Base-by-base conservation (phyloP, 495 filamentous ascomycete genomes). In the Ramalina intermedia region DNA sequence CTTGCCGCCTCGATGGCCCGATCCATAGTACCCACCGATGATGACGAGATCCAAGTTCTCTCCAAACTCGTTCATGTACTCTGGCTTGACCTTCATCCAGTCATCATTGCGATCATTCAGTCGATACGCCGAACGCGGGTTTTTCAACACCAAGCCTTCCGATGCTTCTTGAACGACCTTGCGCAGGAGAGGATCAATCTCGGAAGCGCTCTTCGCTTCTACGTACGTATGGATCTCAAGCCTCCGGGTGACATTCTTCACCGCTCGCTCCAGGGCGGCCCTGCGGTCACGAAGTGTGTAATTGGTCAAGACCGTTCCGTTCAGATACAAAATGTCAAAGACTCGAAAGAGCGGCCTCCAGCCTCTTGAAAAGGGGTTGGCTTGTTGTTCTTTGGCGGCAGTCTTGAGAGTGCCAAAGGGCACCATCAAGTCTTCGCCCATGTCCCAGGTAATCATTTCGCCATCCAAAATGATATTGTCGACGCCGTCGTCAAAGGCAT, bases 41-140 rank as follows among this genome's bases (percentile, higher is more conserved):
- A 98, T 73, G 16, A 94, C 67, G 44, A 87, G 81, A 59, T 98
- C 91, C 9, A 98, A 76, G 6, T 81, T 85, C 65, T 98, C 91
- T 48, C 91, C 91, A 60, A 89, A 96, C 54, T 94, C 91, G 21
- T 79, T 81, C 91, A 98, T 96, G 65, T 98, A 98, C 51, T 98
- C 91, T 5, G 91, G 91, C 61, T 98, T 98, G 17, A 98, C 88
- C 62, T 98, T 98, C 70, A 96, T 85, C 91, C 91, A 98, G 68
- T 94, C 84, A 57, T 96, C 87, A 58, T 91, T 91, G 26, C 91
- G 84, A 54, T 87, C 84, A 62, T 94, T 95, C 27, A 95, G 69
- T 23, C 80, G 76, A 61, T 98, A 98, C 43, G 75, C 68, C 2
- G 87, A 91, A 12, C 83, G 72, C 5, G 91, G 91, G 57, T 95